A percentile compares a stretch with the other conserved stretches of the same genome.
phyloP scores from a whole-genome alignment of 768 basidiomycete species.

The Serendipita vermifera region DNA sequence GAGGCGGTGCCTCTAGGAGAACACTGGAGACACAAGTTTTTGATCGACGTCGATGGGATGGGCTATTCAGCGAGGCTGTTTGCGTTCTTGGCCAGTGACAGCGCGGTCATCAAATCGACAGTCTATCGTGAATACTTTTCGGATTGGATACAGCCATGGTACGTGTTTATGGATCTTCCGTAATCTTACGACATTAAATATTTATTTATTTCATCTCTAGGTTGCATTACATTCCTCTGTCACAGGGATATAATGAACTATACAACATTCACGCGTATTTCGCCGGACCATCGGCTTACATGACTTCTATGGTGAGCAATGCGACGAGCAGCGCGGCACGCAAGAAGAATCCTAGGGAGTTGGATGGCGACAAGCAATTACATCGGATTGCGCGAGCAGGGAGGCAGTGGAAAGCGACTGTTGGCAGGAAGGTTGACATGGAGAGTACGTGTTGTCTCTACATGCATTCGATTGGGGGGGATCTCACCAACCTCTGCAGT shows the following conservation, averaged over 20 bases:
- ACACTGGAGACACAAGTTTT: constrained; percentile 89
- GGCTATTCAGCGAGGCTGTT: constrained; percentile 86
- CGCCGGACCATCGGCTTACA: constrained; percentile 61
- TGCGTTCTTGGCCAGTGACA: constrained; percentile 73
- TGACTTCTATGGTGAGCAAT: constrained; percentile 39
- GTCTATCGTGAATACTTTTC: constrained; percentile 85
- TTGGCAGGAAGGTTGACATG: constrained; percentile 79
- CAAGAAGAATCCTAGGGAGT: constrained; percentile 26
- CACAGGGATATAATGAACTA: constrained; percentile 74
- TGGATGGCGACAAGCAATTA: constrained; percentile 58
- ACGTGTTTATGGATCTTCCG: constrained; percentile 18
- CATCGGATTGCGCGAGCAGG: constrained; percentile 80
- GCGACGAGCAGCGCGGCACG: constrained; percentile 25
- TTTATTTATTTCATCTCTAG: constrained; percentile 26
- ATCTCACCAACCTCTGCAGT: too few species aligned
- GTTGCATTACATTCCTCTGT: constrained; percentile 92
- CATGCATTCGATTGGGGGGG: too few species aligned
- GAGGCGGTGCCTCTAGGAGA: constrained; percentile 68
- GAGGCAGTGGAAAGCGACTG: constrained; percentile 80
- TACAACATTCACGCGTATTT: constrained; percentile 93
- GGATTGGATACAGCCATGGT: constrained; percentile 90
- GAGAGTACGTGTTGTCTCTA: constrained; percentile 49
- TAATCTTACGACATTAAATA: neutral
- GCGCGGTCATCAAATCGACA: constrained; percentile 79
- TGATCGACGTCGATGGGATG: constrained; percentile 90